These are phyloP conservation scores for Raphanus hybrid DNA, from an alignment of 441 rosid genomes.

Conservation along the genomic window DNA sequence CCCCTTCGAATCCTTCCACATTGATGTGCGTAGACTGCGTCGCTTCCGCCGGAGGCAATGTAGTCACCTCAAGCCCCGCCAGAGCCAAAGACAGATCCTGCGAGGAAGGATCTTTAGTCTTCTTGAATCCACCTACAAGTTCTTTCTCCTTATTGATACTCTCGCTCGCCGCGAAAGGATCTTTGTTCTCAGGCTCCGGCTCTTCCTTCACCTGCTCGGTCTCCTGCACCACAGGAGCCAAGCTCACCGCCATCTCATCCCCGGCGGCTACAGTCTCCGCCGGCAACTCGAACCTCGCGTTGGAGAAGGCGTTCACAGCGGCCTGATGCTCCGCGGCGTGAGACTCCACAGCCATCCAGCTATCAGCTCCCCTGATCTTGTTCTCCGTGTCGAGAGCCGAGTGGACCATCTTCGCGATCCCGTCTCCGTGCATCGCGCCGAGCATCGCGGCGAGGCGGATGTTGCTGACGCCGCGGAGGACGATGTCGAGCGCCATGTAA, in stretches of 20 bases:
- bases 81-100: conserved; percentile 75
- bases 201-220: conserved; percentile 69
- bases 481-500: conserved; percentile 95
- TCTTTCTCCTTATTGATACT: conserved; percentile 69
- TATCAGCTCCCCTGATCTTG: conserved; percentile 92
- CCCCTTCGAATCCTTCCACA: conserved; percentile 95
- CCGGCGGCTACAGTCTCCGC: conserved; percentile 80
- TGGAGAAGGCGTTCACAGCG: conserved; percentile 64
- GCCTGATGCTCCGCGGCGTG: conserved; percentile 72
- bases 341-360: conserved; percentile 63
- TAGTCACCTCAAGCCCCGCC: conserved; percentile 85
- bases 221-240: conserved; percentile 53
- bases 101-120: conserved; percentile 71
- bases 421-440: conserved; percentile 90
- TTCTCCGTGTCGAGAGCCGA: conserved; percentile 84
- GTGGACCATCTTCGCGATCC: conserved; percentile 96
- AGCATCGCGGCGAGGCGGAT: conserved; percentile 93
- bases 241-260: conserved; percentile 66
- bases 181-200: conserved; percentile 51
- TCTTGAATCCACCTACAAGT: conserved; percentile 84
- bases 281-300: conserved; percentile 71
- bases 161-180: conserved; percentile 91
- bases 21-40: conserved; percentile 84
- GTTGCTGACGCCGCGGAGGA: conserved; percentile 84
- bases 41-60: conserved; percentile 96